phyloP scores from a whole-genome alignment of 768 basidiomycete genomes.

The Leccinum rimulosum region DNA sequence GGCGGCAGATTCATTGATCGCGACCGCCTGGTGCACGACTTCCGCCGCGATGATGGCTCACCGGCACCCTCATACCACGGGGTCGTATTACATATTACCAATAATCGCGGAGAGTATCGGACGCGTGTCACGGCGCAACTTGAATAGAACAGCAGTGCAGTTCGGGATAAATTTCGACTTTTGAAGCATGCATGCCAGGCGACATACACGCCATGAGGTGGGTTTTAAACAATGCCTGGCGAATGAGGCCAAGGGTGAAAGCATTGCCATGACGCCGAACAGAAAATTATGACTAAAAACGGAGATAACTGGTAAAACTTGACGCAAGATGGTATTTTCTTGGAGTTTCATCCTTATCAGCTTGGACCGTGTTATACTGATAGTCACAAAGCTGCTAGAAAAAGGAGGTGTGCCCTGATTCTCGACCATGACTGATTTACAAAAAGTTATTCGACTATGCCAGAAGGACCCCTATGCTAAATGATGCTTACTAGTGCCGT shows the following conservation, averaged over 20 bases:
- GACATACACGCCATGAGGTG: conserved; percentile 22
- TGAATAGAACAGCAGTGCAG: conserved; percentile 16
- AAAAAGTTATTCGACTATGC: neutral
- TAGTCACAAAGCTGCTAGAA: neutral
- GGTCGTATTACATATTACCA: conserved; percentile 28
- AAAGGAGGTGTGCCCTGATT: conserved; percentile 1
- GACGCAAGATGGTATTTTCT: conserved; percentile 6
- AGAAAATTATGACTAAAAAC: neutral
- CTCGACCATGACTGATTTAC: conserved; percentile 7
- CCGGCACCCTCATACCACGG: conserved; percentile 17
- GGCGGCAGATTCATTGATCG: conserved; percentile 22
- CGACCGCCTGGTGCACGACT: conserved; percentile 15
- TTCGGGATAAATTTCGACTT: conserved; percentile 12
- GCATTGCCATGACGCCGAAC: conserved; percentile 20
- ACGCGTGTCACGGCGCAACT: conserved; percentile 26
- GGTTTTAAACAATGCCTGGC: conserved; percentile 15
- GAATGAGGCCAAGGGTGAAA: conserved; percentile 16
- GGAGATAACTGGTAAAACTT: conserved; percentile 11
- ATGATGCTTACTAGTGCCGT: conserved; percentile 1
- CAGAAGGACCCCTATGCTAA: neutral
- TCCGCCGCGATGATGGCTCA: conserved; percentile 23
- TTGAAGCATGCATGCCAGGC: conserved; percentile 25
- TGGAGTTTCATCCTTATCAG: conserved; percentile 3
- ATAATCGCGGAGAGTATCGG: conserved; percentile 20
- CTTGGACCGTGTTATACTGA: neutral